Evolutionary conservation across 164 flowering plant genomes (phyloP).

Genomic region (Nymphaea thermarum): DNA sequence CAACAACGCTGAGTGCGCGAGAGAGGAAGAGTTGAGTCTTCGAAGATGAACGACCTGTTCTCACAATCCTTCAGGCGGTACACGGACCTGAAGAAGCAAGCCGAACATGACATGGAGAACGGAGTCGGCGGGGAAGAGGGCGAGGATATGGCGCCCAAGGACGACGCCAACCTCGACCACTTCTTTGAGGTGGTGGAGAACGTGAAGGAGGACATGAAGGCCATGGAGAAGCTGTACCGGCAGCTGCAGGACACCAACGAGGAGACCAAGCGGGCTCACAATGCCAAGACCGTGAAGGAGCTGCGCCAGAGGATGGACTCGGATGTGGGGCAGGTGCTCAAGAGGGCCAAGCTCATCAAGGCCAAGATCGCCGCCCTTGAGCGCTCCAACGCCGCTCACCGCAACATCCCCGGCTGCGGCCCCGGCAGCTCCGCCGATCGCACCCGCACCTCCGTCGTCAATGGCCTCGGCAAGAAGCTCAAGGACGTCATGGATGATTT

Average conservation of each 20-base stretch:
- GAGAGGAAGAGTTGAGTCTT: not conserved
- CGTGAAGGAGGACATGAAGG: slow-evolving; percentile 20
- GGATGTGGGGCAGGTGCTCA: slow-evolving; percentile 17
- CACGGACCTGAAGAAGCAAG: slow-evolving; percentile 19
- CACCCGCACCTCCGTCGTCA: slow-evolving; percentile 20
- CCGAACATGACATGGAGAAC: slow-evolving; percentile 12
- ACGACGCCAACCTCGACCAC: slow-evolving; percentile 16
- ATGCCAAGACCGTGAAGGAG: slow-evolving; percentile 17
- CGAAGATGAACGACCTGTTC: slow-evolving; percentile 24
- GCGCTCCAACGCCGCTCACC: slow-evolving; percentile 15
- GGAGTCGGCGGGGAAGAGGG: not conserved
- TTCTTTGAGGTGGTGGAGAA: slow-evolving; percentile 26
- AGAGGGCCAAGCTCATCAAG: slow-evolving; percentile 15
- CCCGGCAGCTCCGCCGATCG: slow-evolving; percentile 24
- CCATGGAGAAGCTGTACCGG: slow-evolving; percentile 14
- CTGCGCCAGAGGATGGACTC: slow-evolving; percentile 17
- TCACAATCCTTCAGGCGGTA: slow-evolving; percentile 21
- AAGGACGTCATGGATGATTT: slow-evolving; percentile 26
- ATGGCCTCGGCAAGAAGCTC: slow-evolving; percentile 25
- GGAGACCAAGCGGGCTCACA: slow-evolving; percentile 21
- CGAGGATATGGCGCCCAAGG: slow-evolving; percentile 7
- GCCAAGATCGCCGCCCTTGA: slow-evolving; percentile 21
- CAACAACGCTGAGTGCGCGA: not conserved
- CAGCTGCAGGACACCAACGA: slow-evolving; percentile 18
- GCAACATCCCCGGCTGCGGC: slow-evolving; percentile 22